These are phyloP conservation scores for Fusarium sp. DNA, from an alignment of 2,329 filamentous ascomycete species.

Conservation along the genomic window DNA sequence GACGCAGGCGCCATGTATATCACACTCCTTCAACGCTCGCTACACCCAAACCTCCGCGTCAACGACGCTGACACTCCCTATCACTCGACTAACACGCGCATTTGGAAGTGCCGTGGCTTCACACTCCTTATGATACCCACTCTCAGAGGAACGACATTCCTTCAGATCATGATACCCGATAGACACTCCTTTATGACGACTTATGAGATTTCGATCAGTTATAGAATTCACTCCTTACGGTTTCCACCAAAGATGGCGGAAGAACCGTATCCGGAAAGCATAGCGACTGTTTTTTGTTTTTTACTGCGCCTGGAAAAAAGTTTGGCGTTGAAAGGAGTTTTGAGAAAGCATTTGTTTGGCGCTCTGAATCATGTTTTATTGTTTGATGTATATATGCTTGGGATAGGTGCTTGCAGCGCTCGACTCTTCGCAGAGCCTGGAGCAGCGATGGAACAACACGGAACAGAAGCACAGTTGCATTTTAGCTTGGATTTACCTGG, in stretches of 20 bases:
- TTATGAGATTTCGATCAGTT: conserved; percentile 47
- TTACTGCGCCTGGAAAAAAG: conserved; percentile 37
- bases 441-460: conserved; percentile 28
- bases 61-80: conserved; percentile 46
- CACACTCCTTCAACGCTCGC: conserved; percentile 50
- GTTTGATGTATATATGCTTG: conserved; percentile 12
- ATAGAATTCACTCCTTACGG: conserved; percentile 58
- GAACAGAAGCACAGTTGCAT: conserved; percentile 31
- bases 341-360: conserved; percentile 38
- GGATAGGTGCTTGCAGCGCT: conserved; percentile 23
- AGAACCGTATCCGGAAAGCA: conserved; percentile 59
- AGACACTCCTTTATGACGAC: conserved; percentile 50
- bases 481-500: conserved; percentile 5
- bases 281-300: conserved; percentile 57
- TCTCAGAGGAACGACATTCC: conserved; percentile 39
- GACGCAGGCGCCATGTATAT: conserved; percentile 49
- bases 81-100: conserved; percentile 17
- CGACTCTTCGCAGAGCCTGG: conserved; percentile 26
- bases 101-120: conserved; percentile 43
- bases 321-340: conserved; percentile 39
- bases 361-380: conserved; percentile 27
- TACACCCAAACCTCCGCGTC: conserved; percentile 42
- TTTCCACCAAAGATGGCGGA: conserved; percentile 46
- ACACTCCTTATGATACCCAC: conserved; percentile 47
- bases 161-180: conserved; percentile 46